Conservation (phyloP, 2,329 filamentous ascomycete genomes). For the Clathrospora elynae region DNA sequence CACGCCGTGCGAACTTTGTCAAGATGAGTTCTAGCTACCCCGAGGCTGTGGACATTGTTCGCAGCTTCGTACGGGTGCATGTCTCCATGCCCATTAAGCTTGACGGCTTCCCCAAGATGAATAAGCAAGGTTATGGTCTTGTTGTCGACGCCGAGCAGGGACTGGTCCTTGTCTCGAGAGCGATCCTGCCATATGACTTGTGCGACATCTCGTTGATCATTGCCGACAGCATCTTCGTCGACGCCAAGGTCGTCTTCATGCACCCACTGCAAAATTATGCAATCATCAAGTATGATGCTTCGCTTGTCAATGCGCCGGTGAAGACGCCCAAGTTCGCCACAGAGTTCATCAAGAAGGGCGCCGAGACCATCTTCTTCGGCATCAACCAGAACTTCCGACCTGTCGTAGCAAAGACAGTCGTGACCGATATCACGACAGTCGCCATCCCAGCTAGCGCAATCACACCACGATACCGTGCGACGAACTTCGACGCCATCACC, state of each 20-base stretch:
- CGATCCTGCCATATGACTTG: constrained; percentile 93
- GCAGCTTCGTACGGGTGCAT: constrained; percentile 91
- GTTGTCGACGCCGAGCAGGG: constrained; percentile 98
- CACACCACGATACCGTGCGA: constrained; percentile 88
- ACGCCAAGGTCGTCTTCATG: constrained; percentile 92
- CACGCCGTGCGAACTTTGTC: constrained; percentile 86
- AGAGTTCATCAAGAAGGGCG: constrained; percentile 86
- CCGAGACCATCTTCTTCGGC: constrained; percentile 95
- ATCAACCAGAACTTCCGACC: constrained; percentile 95
- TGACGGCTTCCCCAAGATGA: constrained; percentile 94
- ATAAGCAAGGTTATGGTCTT: constrained; percentile 92
- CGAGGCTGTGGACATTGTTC: constrained; percentile 89
- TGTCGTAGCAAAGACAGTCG: constrained; percentile 89
- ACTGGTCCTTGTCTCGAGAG: constrained; percentile 89
- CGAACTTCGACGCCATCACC: constrained; percentile 95
- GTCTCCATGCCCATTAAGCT: constrained; percentile 95
- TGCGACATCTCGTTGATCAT: constrained; percentile 97
- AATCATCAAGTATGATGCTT: constrained; percentile 92
- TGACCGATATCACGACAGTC: constrained; percentile 96
- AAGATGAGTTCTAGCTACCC: constrained; percentile 86
- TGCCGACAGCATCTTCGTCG: constrained; percentile 92
- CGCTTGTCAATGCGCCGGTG: constrained; percentile 90
- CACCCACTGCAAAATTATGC: constrained; percentile 97
- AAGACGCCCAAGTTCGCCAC: constrained; percentile 83
- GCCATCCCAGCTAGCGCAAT: constrained; percentile 92